Base-by-base conservation (phyloP, 129 eudicot genomes). In the Flaveria robusta region DNA sequence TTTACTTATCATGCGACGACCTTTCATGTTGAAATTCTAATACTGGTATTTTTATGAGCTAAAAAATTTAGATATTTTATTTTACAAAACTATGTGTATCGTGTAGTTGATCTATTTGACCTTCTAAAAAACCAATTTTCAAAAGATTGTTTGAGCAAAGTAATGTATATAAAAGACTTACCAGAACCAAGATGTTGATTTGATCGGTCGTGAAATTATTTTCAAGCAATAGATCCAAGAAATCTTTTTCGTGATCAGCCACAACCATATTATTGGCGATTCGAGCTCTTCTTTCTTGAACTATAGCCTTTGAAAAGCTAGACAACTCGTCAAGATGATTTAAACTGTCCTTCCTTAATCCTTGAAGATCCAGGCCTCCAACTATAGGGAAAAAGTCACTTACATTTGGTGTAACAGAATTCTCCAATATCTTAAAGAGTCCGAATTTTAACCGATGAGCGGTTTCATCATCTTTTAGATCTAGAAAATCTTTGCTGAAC, bases 311-410 rank as follows among this genome's bases (percentile, higher is more conserved):
- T 74, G 81, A 77, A 42, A 56, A 37, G 12, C 27, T 29, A 63
- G 78, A 83, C 60, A 80, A 23, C 14, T 65, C 81, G 4, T 67
- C 14, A 15, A 82, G 2, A 26, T 31, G 62, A 23, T 72, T 63
- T 64, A 20, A 14, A 7, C 60, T 16, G 16, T 64, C 69, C 43
- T 54, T 80, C 60, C 56, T 68, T 59, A 76, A 6, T 13, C 85
- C 79, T 54, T 79, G 81, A 77, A 55, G 74, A 68, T 83, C 87
- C 2, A 83, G 60, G 7, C 79, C 76, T 6, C 68, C 79, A 34
- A 86, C 29, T 3, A 68, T 5, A 0, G 85, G 90, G 31, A 56
- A 86, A 68, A 86, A 81, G 16, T 86, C 87, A n/a, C 81, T 58
- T 4, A 86, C 39, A 47, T 73, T 76, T 49, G 87, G 90, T 66